Percentiles rank a stretch among this genome's conserved stretches.
Evolutionary conservation across 2,329 filamentous ascomycete genomes (phyloP).

Genomic region (Talaromyces rugulosus): DNA sequence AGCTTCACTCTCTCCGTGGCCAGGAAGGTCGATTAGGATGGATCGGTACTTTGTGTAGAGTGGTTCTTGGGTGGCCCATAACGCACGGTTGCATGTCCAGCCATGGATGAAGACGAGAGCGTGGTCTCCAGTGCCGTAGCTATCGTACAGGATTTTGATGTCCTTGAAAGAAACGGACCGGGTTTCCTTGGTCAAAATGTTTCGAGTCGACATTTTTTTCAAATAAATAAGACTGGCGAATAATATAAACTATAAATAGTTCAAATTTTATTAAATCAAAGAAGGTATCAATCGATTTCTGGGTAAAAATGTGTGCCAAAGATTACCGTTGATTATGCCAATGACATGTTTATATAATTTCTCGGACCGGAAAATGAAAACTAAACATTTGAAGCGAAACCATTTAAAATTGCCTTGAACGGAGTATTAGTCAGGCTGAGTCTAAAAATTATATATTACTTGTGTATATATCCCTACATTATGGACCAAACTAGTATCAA

Average conservation of each 20-base stretch:
- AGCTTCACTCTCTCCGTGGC: not conserved
- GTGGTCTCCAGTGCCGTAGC: not conserved
- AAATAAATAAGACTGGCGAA: not conserved
- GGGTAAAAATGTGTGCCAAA: not conserved
- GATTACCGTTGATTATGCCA: too few species aligned
- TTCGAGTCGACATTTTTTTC: not conserved
- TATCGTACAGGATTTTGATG: not conserved
- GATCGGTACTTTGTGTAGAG: constrained; percentile 2
- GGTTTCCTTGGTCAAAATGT: not conserved
- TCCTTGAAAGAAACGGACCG: not conserved
- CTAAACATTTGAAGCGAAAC: too few species aligned
- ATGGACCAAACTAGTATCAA: too few species aligned
- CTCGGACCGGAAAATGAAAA: not conserved
- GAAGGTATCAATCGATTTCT: too few species aligned
- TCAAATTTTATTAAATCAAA: too few species aligned
- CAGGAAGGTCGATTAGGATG: not conserved
- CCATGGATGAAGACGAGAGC: not conserved
- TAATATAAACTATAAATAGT: not conserved
- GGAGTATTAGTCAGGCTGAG: too few species aligned
- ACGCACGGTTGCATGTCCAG: not conserved
- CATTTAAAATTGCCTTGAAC: too few species aligned
- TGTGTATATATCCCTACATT: too few species aligned
- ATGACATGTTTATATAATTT: not conserved
- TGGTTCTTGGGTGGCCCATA: not conserved
- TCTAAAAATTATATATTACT: not conserved